These are phyloP conservation scores for Odontarrhena argentea DNA, from an alignment of 345 rosid species.

Conservation along the genomic window DNA sequence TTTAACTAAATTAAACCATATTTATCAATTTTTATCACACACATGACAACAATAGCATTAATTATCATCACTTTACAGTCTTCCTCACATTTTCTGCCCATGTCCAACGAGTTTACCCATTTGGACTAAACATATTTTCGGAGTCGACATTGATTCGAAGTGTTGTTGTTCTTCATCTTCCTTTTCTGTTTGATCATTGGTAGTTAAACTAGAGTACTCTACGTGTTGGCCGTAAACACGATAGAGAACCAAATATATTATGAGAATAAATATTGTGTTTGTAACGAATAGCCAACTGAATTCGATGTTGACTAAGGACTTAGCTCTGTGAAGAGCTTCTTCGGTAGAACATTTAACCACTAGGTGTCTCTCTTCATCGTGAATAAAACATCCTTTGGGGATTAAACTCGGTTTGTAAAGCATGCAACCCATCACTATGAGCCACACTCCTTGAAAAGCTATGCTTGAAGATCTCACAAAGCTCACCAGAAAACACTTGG, in stretches of 20 bases:
- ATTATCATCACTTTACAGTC: not conserved
- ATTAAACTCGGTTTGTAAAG: constrained; percentile 61
- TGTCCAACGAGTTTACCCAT: constrained; percentile 21
- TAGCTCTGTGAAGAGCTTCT: constrained; percentile 57
- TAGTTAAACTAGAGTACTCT: constrained; percentile 47
- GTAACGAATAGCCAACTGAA: constrained; percentile 61
- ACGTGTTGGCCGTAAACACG: constrained; percentile 38
- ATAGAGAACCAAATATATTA: constrained; percentile 45
- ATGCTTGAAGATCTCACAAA: constrained; percentile 63
- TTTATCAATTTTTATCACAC: too few species aligned
- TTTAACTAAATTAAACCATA: too few species aligned
- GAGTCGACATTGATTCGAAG: not conserved
- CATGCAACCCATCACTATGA: constrained; percentile 59
- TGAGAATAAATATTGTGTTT: constrained; percentile 38
- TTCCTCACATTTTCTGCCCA: not conserved
- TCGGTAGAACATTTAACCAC: constrained; percentile 55
- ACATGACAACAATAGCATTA: not conserved
- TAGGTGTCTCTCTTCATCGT: constrained; percentile 51
- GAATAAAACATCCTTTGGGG: constrained; percentile 61
- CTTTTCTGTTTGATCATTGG: constrained; percentile 33
- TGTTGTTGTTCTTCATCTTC: constrained; percentile 31
- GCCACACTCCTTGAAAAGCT: constrained; percentile 67
- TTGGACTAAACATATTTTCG: not conserved
- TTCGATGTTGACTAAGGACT: constrained; percentile 60
- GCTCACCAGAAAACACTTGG: constrained; percentile 48